phyloP scores from a whole-genome alignment of 2,329 filamentous ascomycete species.

The Verticillium klebahnii region DNA sequence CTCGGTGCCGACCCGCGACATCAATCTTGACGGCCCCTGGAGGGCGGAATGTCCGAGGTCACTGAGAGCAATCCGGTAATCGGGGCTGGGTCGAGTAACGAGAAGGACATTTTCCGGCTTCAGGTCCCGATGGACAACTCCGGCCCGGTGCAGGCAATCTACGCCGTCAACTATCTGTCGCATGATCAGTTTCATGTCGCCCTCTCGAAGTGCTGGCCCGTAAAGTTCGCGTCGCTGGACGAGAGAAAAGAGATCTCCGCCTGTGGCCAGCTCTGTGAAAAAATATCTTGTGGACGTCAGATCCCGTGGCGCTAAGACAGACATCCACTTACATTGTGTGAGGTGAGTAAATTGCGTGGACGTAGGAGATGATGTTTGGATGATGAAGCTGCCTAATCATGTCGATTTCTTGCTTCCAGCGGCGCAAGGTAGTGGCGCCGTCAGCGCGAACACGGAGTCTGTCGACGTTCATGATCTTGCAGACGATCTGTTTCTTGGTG shows the following conservation, averaged over 20 bases:
- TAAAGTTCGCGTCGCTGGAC: conserved; percentile 25
- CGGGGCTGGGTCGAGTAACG: conserved; percentile 36
- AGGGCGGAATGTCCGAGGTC: conserved; percentile 47
- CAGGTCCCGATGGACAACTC: conserved; percentile 47
- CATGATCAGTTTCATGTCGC: conserved; percentile 39
- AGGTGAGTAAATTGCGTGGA: conserved; percentile 44
- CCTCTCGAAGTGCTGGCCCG: conserved; percentile 25
- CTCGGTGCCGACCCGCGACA: conserved; percentile 38
- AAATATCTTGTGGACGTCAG: conserved; percentile 35
- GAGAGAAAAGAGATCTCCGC: conserved; percentile 50
- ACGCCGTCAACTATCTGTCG: conserved; percentile 43
- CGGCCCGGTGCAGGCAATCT: conserved; percentile 42
- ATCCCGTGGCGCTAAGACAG: background rate
- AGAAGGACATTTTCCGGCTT: conserved; percentile 52
- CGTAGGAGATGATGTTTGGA: conserved; percentile 49
- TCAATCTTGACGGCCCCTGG: conserved; percentile 33
- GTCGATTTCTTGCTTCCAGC: conserved; percentile 44
- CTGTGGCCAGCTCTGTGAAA: conserved; percentile 52
- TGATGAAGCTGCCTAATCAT: conserved; percentile 50
- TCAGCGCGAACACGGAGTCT: background rate
- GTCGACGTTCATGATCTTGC: conserved; percentile 58
- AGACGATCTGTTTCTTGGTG: conserved; percentile 58
- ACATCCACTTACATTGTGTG: conserved; percentile 36
- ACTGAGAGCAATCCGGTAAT: conserved; percentile 43
- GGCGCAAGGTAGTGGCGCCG: conserved; percentile 17